phyloP scores from a whole-genome alignment of 2,329 filamentous ascomycete genomes.

The Alternaria solani region DNA sequence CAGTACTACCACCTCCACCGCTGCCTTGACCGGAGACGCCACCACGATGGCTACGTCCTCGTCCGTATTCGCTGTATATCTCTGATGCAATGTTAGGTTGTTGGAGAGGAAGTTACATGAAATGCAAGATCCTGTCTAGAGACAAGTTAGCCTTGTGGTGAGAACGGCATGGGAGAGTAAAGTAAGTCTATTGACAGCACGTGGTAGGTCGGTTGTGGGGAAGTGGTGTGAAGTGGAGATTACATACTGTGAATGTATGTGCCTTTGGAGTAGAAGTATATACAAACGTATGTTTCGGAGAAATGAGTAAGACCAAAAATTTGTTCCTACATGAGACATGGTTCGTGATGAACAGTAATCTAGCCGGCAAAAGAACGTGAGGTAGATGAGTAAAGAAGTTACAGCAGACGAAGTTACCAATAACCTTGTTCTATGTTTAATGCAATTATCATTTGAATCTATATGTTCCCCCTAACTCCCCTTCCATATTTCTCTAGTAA shows the following conservation, averaged over 20 bases:
- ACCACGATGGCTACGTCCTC: conserved; percentile 18
- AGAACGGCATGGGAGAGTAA: not conserved
- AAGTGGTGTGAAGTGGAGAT: not conserved
- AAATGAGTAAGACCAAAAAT: not conserved
- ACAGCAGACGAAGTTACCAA: not conserved
- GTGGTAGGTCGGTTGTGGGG: too few species aligned
- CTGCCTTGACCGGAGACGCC: conserved; percentile 13
- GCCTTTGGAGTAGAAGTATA: not conserved
- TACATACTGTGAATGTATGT: not conserved
- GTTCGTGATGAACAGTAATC: not conserved
- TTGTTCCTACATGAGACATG: not conserved
- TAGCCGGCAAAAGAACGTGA: not conserved
- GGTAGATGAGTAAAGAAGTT: not conserved
- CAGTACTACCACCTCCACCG: not conserved
- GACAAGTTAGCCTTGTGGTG: not conserved
- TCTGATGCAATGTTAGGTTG: conserved; percentile 7
- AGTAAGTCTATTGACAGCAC: not conserved
- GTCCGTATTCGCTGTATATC: conserved; percentile 10
- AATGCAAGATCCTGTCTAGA: not conserved
- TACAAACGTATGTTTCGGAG: not conserved
- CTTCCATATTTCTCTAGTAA: not conserved
- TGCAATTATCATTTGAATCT: not conserved
- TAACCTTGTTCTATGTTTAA: not conserved
- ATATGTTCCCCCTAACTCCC: too few species aligned
- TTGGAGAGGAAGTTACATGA: not conserved